Base-by-base conservation (phyloP, 1,284 basidiomycete genomes). In the Tylopilus sp. region DNA sequence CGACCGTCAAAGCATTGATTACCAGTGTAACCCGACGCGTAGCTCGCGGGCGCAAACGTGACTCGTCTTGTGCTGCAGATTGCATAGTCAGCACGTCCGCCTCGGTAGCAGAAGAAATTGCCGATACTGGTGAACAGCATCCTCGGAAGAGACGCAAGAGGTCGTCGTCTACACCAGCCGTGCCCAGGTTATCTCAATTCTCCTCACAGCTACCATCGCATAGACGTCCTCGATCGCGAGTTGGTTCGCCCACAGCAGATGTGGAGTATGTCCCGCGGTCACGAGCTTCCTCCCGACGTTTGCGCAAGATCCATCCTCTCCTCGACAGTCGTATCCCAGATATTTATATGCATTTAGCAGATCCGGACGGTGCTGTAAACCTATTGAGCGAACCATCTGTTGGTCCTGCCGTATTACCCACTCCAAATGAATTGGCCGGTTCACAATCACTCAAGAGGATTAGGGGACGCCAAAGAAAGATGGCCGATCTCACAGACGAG, bases 331-430 rank as follows among this genome's bases (percentile, higher is more conserved):
- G 37, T 21, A 52, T 31, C 45, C 44, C 57, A 30, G 64, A 68
- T 48, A 67, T 68, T 28, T 69, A 65, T 50, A 46, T 31, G 1
- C 58, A 66, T 42, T 56, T 68, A 46, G 63, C 63, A 26, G 59
- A 48, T 51, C 57, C 59, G 1, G 44, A 46, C n/a, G 51, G 41
- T 11, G 36, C 40, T 1, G 37, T 43, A 44, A 45, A 29, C 14
- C 21, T 65, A 24, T 40, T 64, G n/a, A 50, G 31, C 36, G 50
- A 48, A 17, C 37, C 48, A n/a, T 39, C 45, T 11, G 18, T 28
- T 39, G 18, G 17, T 15, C 51, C 59, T 38, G 30, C 45, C 31
- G n/a, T 45, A 14, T 28, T 20, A 17, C 46, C 57, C 30, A 38
- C 43, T 30, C 29, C 46, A 38, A 39, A 41, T 15, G 51, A 34